Conservation (phyloP, 345 rosid genomes). For the Citrus sp. region DNA sequence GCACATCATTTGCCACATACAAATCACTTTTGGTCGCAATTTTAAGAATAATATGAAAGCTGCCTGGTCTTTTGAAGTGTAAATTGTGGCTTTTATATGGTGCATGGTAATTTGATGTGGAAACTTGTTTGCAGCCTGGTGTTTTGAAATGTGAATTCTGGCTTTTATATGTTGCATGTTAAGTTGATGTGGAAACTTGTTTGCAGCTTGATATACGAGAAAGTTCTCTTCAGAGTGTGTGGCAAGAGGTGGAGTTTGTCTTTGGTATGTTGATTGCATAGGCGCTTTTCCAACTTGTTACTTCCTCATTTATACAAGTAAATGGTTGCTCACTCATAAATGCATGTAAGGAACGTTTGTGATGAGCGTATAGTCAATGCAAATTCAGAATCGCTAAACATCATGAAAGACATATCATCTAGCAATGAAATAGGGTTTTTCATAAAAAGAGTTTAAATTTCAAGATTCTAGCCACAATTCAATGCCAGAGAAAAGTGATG, state of each 20-base stretch:
- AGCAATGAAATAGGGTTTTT: not conserved
- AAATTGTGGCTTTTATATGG: not conserved
- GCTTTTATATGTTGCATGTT: not conserved
- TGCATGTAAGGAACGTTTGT: not conserved
- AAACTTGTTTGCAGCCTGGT: conserved; percentile 57
- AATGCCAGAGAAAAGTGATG: not conserved
- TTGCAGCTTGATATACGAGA: conserved; percentile 92
- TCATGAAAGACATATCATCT: not conserved
- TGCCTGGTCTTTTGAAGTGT: not conserved
- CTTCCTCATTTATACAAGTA: conserved; percentile 3
- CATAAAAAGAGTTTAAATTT: not conserved
- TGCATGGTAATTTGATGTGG: conserved; percentile 7
- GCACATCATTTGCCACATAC: not conserved
- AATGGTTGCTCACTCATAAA: not conserved
- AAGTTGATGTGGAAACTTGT: conserved; percentile 10
- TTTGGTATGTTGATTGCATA: conserved; percentile 61
- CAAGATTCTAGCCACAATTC: not conserved
- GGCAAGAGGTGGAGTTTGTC: conserved; percentile 86
- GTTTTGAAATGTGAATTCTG: not conserved
- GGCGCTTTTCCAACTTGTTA: not conserved
- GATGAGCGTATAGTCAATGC: not conserved
- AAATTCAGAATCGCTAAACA: not conserved
- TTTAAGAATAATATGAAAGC: not conserved
- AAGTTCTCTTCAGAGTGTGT: conserved; percentile 74
- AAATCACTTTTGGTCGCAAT: not conserved